A percentile compares a stretch with the other conserved stretches of the same genome.
Evolutionary conservation across 2,329 filamentous ascomycete genomes (phyloP).

Genomic region (Exophiala alcalophila): DNA sequence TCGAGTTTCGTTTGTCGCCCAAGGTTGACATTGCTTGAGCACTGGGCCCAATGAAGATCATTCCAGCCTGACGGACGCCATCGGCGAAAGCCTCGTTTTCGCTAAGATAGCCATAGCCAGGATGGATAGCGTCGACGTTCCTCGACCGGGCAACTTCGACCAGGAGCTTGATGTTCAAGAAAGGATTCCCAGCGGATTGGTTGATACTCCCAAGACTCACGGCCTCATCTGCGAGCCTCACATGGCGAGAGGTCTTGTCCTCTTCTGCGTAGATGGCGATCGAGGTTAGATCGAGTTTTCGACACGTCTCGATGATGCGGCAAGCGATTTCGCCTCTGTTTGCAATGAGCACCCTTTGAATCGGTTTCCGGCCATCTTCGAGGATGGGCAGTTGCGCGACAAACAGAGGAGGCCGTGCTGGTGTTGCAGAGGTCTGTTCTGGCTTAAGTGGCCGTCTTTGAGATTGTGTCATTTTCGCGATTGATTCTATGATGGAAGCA

Average conservation of each 20-base stretch:
- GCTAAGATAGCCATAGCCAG: slow-evolving; percentile 38
- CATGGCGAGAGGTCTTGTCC: slow-evolving; percentile 34
- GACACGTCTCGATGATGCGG: slow-evolving; percentile 32
- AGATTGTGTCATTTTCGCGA: slow-evolving; percentile 2
- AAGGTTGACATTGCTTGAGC: slow-evolving; percentile 34
- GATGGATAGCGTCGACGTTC: slow-evolving; percentile 34
- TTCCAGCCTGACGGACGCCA: slow-evolving; percentile 32
- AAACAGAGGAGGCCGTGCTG: slow-evolving; percentile 10
- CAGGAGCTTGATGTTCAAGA: slow-evolving; percentile 35
- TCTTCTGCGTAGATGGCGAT: slow-evolving; percentile 29
- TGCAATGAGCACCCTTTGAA: slow-evolving; percentile 30
- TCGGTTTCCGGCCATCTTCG: background rate
- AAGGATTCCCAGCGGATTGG: slow-evolving; percentile 27
- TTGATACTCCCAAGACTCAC: slow-evolving; percentile 32
- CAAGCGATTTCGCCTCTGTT: slow-evolving; percentile 35
- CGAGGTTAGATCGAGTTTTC: slow-evolving; percentile 29
- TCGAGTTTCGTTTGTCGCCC: slow-evolving; percentile 35
- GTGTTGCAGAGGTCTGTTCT: slow-evolving; percentile 1
- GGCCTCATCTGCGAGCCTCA: slow-evolving; percentile 36
- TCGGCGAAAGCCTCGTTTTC: slow-evolving; percentile 37
- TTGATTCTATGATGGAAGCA: background rate
- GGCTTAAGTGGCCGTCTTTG: background rate
- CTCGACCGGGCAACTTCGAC: slow-evolving; percentile 30
- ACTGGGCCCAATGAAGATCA: slow-evolving; percentile 38
- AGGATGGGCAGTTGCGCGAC: slow-evolving; percentile 11